phyloP scores from a whole-genome alignment of 352 stramenopile species.

The Globisporangium heterothallicum region DNA sequence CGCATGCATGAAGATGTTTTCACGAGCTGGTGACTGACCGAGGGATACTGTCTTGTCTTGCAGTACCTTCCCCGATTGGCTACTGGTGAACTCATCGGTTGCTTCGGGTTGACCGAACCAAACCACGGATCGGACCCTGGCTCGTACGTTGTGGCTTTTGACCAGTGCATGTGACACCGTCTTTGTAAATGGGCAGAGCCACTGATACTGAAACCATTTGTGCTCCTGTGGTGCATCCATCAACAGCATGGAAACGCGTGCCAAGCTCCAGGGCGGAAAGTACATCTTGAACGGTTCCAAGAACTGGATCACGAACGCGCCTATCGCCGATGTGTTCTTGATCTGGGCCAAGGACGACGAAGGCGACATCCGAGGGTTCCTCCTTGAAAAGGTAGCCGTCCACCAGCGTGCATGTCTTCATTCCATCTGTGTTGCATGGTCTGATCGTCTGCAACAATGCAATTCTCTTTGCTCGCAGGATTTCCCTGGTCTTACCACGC shows the following conservation, averaged over 20 bases:
- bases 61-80: slow-evolving; percentile 94
- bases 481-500: slow-evolving; percentile 89
- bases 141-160: slow-evolving; percentile 35
- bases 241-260: slow-evolving; percentile 92
- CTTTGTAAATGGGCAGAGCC: no score
- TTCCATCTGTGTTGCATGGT: no score
- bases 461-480: slow-evolving; percentile 24
- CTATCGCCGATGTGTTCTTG: slow-evolving; percentile 96
- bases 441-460: no score
- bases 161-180: neutral
- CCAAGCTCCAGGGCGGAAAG: slow-evolving; percentile 80
- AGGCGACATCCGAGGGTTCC: slow-evolving; percentile 92
- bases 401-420: neutral
- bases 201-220: neutral
- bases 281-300: slow-evolving; percentile 96
- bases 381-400: slow-evolving; percentile 93
- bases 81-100: slow-evolving; percentile 94
- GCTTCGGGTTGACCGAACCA: slow-evolving; percentile 97
- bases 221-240: neutral
- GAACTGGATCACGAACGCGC: slow-evolving; percentile 97
- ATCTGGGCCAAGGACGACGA: slow-evolving; percentile 96
- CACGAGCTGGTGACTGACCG: slow-evolving; percentile 1
- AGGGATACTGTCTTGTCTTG: neutral
- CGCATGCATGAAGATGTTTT: neutral
- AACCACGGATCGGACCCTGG: slow-evolving; percentile 96